A percentile compares a stretch with the other conserved stretches of the same genome.
These are phyloP conservation scores for Dimocarpus longan DNA, from an alignment of 345 rosid species.

Conservation along the genomic window DNA sequence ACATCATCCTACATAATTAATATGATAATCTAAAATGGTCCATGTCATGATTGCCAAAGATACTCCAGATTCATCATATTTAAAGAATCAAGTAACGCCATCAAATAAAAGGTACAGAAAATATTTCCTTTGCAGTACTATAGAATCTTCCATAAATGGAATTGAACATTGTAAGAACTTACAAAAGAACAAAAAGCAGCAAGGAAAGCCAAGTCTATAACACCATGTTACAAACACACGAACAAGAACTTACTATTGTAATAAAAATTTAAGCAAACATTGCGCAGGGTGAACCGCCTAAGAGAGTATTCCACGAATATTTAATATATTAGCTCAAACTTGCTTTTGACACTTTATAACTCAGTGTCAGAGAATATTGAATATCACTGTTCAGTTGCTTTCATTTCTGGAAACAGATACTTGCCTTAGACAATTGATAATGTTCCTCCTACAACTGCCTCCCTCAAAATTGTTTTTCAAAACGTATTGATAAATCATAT, in stretches of 20 bases:
- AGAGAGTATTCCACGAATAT: not conserved
- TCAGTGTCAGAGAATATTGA: not conserved
- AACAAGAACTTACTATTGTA: not conserved
- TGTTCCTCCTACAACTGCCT: not conserved
- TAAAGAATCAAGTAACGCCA: not conserved
- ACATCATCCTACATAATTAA: not conserved
- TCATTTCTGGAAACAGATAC: not conserved
- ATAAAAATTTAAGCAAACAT: not conserved
- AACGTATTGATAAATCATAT: too few relatives aligned
- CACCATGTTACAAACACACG: not conserved
- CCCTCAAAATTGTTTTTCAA: too few relatives aligned
- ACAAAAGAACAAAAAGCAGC: not conserved
- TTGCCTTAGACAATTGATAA: not conserved
- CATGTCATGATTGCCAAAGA: not conserved
- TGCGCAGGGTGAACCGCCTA: not conserved
- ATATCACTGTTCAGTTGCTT: not conserved
- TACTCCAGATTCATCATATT: not conserved
- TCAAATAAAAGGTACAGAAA: constrained; percentile 3
- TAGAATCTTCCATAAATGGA: not conserved
- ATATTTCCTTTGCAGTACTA: not conserved
- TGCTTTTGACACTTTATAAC: not conserved
- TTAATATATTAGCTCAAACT: not conserved
- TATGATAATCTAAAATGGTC: not conserved
- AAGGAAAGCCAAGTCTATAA: not conserved
- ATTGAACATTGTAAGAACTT: not conserved